phyloP scores from a whole-genome alignment of 2,329 filamentous ascomycete species.

The Nannizziopsis barbatae region DNA sequence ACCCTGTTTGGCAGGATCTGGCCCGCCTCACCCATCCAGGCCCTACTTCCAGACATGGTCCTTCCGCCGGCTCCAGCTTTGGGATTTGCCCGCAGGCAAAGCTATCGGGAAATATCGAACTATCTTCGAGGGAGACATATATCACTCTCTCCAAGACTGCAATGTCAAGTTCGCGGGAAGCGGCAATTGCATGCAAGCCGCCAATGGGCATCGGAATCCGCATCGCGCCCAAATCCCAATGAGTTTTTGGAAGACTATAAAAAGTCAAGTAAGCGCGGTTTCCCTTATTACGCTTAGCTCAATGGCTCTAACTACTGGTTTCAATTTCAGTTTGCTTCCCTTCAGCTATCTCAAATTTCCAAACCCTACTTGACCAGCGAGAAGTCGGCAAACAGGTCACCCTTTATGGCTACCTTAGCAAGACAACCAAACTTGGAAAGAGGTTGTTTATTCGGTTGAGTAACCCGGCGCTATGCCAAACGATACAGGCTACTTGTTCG shows the following conservation, averaged over 20 bases:
- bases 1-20: neutral
- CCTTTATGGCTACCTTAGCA: slow-evolving; percentile 61
- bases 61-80: slow-evolving; percentile 1
- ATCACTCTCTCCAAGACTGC: neutral
- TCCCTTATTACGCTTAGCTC: neutral
- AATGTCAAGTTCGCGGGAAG: slow-evolving; percentile 6
- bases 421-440: slow-evolving; percentile 55
- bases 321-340: slow-evolving; percentile 37
- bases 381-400: slow-evolving; percentile 36
- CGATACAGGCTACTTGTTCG: slow-evolving; percentile 42
- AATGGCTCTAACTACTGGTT: neutral
- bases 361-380: slow-evolving; percentile 25
- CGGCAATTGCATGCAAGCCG: slow-evolving; percentile 8
- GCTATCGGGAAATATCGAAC: slow-evolving; percentile 31
- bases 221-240: slow-evolving; percentile 12
- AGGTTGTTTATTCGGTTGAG: slow-evolving; percentile 59
- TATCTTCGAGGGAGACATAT: slow-evolving; percentile 22
- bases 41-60: slow-evolving; percentile 19
- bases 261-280: slow-evolving; percentile 31
- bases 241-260: slow-evolving; percentile 36
- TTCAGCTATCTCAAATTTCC: slow-evolving; percentile 33
- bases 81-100: slow-evolving; percentile 21
- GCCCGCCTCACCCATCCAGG: neutral
- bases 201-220: slow-evolving; percentile 16
- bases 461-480: slow-evolving; percentile 34